These are phyloP conservation scores for Penstemon eatonii DNA, from an alignment of 257 asterid genomes.

Conservation along the genomic window DNA sequence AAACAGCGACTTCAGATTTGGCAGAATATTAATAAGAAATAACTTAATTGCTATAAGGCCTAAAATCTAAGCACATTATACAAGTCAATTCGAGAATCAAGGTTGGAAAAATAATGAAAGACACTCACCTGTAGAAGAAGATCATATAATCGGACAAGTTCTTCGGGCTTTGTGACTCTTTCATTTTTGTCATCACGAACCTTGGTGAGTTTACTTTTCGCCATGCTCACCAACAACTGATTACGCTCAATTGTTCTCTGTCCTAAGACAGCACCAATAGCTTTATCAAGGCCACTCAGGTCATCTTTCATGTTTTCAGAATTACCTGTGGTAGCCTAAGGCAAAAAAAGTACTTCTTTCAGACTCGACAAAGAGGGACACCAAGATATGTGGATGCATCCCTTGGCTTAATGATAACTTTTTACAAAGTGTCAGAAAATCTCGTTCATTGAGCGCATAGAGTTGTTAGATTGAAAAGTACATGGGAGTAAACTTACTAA, in stretches of 20 bases:
- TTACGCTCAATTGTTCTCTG: conserved; percentile 93
- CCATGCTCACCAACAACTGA: conserved; percentile 80
- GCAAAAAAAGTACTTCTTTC: conserved; percentile 30
- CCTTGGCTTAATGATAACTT: neutral
- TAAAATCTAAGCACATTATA: conserved; percentile 11
- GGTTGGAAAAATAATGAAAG: conserved; percentile 6
- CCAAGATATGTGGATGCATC: neutral
- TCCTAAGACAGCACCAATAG: conserved; percentile 87
- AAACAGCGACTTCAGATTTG: conserved; percentile 26
- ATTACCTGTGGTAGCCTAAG: conserved; percentile 79
- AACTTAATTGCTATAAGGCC: conserved; percentile 23
- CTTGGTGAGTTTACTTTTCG: conserved; percentile 77
- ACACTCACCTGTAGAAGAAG: conserved; percentile 70
- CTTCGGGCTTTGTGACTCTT: conserved; percentile 92
- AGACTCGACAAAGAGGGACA: conserved; percentile 15
- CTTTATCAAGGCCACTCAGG: conserved; percentile 94
- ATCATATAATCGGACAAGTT: conserved; percentile 89
- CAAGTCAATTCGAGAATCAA: conserved; percentile 10
- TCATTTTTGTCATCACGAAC: conserved; percentile 83
- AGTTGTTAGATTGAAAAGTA: conserved; percentile 13
- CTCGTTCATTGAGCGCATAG: neutral
- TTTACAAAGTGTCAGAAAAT: conserved; percentile 1
- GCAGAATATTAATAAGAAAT: conserved; percentile 12
- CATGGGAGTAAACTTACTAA: conserved; percentile 48
- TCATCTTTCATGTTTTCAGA: conserved; percentile 90